phyloP scores from a whole-genome alignment of 202 grass and related monocot species.

The Zoysia matrella region DNA sequence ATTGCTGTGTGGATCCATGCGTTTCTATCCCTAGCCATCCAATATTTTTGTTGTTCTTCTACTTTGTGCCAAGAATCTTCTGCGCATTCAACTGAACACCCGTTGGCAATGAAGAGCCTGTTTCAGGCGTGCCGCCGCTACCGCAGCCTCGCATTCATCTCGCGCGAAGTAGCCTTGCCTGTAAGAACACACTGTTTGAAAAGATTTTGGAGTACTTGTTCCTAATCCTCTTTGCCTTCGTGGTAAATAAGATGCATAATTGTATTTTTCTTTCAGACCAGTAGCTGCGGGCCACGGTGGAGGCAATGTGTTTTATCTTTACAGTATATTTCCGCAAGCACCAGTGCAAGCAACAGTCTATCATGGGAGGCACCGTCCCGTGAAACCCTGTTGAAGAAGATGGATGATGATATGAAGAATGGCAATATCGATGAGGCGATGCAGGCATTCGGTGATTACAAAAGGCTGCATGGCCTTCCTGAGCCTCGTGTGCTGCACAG shows the following conservation, averaged over 20 bases:
- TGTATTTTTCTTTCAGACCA: conserved; percentile 52
- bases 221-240: neutral
- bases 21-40: neutral
- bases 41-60: neutral
- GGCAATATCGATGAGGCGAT: conserved; percentile 64
- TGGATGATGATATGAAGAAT: conserved; percentile 60
- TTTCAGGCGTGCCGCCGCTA: conserved; percentile 10
- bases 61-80: neutral
- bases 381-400: conserved; percentile 62
- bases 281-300: conserved; percentile 3
- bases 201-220: neutral
- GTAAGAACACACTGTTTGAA: conserved; percentile 42
- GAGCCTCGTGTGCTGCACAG: conserved; percentile 54
- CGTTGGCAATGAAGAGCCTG: conserved; percentile 54
- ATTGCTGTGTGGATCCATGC: neutral
- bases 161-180: neutral
- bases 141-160: neutral
- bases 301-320: conserved; percentile 32
- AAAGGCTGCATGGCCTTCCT: conserved; percentile 68
- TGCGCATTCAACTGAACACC: neutral
- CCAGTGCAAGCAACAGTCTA: conserved; percentile 27
- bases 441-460: conserved; percentile 71
- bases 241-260: conserved; percentile 12
- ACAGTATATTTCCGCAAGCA: conserved; percentile 43
- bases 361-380: conserved; percentile 63